phyloP scores from a whole-genome alignment of 2,329 filamentous ascomycete species.

The Aspergillus intermedius region DNA sequence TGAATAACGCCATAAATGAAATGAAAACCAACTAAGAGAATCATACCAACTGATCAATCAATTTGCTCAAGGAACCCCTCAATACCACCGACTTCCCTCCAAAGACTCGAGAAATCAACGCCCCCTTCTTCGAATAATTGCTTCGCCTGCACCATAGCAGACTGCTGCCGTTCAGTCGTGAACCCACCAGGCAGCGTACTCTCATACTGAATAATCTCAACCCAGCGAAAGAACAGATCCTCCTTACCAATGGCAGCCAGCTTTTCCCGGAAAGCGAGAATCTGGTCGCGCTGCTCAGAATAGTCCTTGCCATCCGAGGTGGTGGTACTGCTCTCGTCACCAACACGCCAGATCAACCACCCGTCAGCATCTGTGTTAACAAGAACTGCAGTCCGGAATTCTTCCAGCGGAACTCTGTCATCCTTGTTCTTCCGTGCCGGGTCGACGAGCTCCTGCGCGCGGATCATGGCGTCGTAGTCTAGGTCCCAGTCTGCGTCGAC shows the following conservation, averaged over 20 bases:
- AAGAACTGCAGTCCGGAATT: conserved; percentile 65
- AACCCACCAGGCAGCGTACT: conserved; percentile 73
- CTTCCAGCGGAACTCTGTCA: conserved; percentile 48
- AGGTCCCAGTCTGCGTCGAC: conserved; percentile 83
- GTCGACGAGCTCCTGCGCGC: conserved; percentile 64
- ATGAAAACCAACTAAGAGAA: background rate
- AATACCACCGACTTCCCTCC: conserved; percentile 62
- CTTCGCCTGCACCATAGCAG: conserved; percentile 66
- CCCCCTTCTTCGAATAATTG: conserved; percentile 66
- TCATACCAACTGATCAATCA: conserved; percentile 1
- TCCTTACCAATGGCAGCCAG: conserved; percentile 74
- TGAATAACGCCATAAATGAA: background rate
- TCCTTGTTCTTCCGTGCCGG: conserved; percentile 16
- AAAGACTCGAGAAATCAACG: conserved; percentile 77
- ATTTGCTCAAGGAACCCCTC: conserved; percentile 47
- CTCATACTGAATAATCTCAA: conserved; percentile 86
- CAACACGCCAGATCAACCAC: conserved; percentile 60
- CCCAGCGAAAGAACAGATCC: conserved; percentile 83
- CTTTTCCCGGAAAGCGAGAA: conserved; percentile 72
- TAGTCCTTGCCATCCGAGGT: conserved; percentile 34
- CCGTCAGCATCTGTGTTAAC: conserved; percentile 61
- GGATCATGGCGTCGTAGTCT: conserved; percentile 75
- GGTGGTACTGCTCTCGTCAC: conserved; percentile 42
- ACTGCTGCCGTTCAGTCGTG: conserved; percentile 64
- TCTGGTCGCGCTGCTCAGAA: conserved; percentile 52